These are phyloP conservation scores for Cadophora sp. DNA, from an alignment of 2,329 filamentous ascomycete species.

Conservation along the genomic window DNA sequence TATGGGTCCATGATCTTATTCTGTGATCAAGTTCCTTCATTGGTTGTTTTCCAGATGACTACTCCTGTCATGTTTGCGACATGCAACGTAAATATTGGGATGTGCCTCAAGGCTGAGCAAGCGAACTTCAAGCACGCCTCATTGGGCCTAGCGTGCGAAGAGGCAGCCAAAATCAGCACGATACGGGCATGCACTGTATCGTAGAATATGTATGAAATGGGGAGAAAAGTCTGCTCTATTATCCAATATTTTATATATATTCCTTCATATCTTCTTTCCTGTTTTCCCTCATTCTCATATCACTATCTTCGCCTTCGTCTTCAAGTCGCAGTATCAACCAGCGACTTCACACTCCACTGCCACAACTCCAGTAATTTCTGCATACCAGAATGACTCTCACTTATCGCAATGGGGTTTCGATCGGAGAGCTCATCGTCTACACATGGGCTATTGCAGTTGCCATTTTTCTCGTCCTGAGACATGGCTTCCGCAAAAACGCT, in stretches of 20 bases:
- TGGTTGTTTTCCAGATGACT: neutral
- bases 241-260: slow-evolving; percentile 22
- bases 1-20: neutral
- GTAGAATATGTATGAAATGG: neutral
- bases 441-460: slow-evolving; percentile 47
- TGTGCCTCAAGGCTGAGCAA: slow-evolving; percentile 18
- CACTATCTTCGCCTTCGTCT: slow-evolving; percentile 4
- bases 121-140: slow-evolving; percentile 20
- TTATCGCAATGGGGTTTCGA: slow-evolving; percentile 49
- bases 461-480: slow-evolving; percentile 49
- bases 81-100: neutral
- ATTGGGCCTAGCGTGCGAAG: slow-evolving; percentile 17
- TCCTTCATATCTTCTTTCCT: slow-evolving; percentile 16
- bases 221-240: neutral
- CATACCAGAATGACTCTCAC: slow-evolving; percentile 30
- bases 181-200: neutral
- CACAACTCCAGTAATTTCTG: neutral
- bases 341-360: neutral
- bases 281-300: slow-evolving; percentile 8
- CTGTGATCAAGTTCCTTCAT: neutral
- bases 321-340: neutral
- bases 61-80: neutral
- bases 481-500: slow-evolving; percentile 53
- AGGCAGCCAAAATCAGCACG: neutral
- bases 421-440: slow-evolving; percentile 52